Evolutionary conservation across 495 filamentous ascomycete species (phyloP).

Genomic region (Parmelia sp.): DNA sequence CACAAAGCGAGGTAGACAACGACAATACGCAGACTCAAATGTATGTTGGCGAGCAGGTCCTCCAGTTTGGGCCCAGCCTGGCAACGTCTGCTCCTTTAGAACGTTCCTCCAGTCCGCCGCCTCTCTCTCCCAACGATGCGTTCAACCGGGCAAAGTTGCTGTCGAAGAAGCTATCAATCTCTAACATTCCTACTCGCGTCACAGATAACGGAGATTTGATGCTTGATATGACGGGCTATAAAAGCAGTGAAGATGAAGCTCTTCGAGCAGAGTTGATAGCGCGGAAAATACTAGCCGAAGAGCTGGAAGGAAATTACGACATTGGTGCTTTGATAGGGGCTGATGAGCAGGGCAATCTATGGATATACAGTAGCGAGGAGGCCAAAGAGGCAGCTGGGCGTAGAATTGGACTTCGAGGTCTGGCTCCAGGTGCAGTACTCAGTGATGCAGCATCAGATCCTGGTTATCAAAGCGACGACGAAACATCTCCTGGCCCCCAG

Average conservation of each 20-base stretch:
- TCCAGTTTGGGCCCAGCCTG: conserved; percentile 23
- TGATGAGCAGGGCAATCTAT: conserved; percentile 91
- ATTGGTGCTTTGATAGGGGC: conserved; percentile 92
- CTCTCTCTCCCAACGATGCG: conserved; percentile 66
- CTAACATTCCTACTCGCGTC: conserved; percentile 87
- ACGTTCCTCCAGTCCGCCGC: conserved; percentile 70
- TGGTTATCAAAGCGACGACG: conserved; percentile 85
- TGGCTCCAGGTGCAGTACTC: conserved; percentile 49
- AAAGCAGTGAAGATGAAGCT: conserved; percentile 85
- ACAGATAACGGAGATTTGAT: conserved; percentile 93
- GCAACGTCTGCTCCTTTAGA: conserved; percentile 32
- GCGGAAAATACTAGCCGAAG: conserved; percentile 90
- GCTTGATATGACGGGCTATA: conserved; percentile 97
- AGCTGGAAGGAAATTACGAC: conserved; percentile 91
- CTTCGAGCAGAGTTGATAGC: conserved; percentile 86
- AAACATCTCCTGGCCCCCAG: conserved; percentile 36
- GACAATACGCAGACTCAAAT: conserved; percentile 22
- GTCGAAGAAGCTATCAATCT: conserved; percentile 77
- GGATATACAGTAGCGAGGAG: conserved; percentile 98
- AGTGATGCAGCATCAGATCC: conserved; percentile 83
- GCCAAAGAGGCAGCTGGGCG: conserved; percentile 71
- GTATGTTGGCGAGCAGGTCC: conserved; percentile 34
- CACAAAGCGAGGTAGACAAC: conserved; percentile 12
- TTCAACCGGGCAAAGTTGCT: conserved; percentile 76
- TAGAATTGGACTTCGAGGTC: conserved; percentile 44